phyloP scores from a whole-genome alignment of 192 early-diverging fungal genomes.

The Mortierella claussenii region DNA sequence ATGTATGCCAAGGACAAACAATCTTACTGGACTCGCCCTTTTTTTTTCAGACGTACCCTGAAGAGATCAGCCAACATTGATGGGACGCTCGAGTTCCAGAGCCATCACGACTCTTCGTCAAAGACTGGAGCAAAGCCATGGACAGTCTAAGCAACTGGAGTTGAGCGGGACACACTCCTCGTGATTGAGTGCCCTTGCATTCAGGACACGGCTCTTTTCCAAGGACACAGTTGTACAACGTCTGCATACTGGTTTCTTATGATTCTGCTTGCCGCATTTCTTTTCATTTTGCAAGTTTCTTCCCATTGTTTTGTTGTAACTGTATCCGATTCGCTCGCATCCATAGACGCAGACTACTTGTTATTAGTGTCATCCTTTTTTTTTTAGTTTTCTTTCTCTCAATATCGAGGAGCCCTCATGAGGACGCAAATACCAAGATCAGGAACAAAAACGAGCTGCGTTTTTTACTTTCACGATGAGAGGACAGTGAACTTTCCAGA shows the following conservation, averaged over 20 bases:
- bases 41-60: slow-evolving; percentile 32
- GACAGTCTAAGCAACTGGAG: slow-evolving; percentile 34
- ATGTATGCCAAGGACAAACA: too few species aligned
- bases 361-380: slow-evolving; percentile 1
- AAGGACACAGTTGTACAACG: background rate
- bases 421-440: background rate
- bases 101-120: slow-evolving; percentile 37
- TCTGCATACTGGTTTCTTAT: background rate
- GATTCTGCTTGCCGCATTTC: background rate
- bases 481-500: slow-evolving; percentile 27
- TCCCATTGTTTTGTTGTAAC: slow-evolving; percentile 4
- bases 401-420: background rate
- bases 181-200: background rate
- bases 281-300: slow-evolving; percentile 2
- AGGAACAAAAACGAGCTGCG: background rate
- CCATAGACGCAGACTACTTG: background rate
- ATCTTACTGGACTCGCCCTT: too few species aligned
- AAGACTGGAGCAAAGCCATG: slow-evolving; percentile 31
- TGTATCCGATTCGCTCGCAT: background rate
- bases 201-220: too few species aligned
- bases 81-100: slow-evolving; percentile 45
- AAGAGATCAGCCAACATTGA: slow-evolving; percentile 38
- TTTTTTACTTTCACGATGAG: slow-evolving; percentile 20
- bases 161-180: background rate
- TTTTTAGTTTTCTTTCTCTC: background rate